phyloP scores from a whole-genome alignment of 805 yeast species.

The Teunomyces barrocoloradensis region DNA sequence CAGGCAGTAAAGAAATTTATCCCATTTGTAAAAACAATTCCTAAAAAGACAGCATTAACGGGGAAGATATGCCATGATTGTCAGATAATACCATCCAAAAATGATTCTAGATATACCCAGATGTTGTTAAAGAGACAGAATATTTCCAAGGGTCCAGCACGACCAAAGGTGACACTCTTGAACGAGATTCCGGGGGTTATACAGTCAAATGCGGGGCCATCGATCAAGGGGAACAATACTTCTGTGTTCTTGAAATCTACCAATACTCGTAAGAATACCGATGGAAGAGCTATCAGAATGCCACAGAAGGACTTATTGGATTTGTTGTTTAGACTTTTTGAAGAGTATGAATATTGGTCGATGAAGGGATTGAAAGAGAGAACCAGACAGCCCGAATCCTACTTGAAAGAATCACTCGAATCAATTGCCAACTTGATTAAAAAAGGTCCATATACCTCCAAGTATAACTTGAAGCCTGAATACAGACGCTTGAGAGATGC shows the following conservation, averaged over 20 bases:
- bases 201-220: conserved; percentile 83
- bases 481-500: conserved; percentile 77
- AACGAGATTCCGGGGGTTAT: conserved; percentile 84
- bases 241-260: conserved; percentile 60
- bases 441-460: conserved; percentile 94
- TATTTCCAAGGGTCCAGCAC: conserved; percentile 48
- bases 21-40: conserved; percentile 86
- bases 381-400: conserved; percentile 93
- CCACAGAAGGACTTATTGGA: conserved; percentile 90
- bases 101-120: conserved; percentile 67
- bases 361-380: conserved; percentile 91
- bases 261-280: conserved; percentile 48
- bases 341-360: conserved; percentile 95
- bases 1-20: conserved; percentile 43
- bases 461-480: conserved; percentile 86
- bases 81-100: conserved; percentile 74
- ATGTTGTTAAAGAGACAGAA: conserved; percentile 52
- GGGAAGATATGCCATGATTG: conserved; percentile 95
- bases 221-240: conserved; percentile 64
- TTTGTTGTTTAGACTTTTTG: conserved; percentile 81
- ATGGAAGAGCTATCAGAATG: conserved; percentile 91
- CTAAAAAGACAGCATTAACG: conserved; percentile 78
- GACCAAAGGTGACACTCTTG: conserved; percentile 67
- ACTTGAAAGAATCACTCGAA: conserved; percentile 85
- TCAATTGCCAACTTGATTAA: conserved; percentile 85